These are phyloP conservation scores for Amanita bisporigera DNA, from an alignment of 1,284 basidiomycete species.

Conservation along the genomic window DNA sequence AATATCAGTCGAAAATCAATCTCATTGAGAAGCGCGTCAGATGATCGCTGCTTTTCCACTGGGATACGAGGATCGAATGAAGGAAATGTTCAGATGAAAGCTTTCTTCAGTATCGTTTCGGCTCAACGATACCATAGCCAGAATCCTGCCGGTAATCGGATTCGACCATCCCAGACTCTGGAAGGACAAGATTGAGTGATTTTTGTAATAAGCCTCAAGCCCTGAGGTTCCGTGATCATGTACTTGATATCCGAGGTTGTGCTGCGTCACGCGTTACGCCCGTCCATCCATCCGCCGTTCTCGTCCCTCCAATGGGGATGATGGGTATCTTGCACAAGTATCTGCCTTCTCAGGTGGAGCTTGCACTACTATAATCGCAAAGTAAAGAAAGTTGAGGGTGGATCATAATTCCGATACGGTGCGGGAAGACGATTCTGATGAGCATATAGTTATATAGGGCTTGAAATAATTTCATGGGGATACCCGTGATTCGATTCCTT, in stretches of 20 bases:
- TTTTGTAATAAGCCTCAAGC: no score
- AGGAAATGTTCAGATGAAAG: conserved; percentile 59
- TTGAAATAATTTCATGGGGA: no score
- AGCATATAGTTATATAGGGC: no score
- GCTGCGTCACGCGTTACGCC: background rate
- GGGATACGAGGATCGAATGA: conserved; percentile 68
- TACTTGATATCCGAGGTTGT: background rate
- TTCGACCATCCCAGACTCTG: no score
- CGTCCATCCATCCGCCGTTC: no score
- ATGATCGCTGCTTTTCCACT: conserved; percentile 67
- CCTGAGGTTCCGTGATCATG: background rate
- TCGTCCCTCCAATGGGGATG: background rate
- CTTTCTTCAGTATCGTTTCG: background rate
- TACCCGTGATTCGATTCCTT: no score
- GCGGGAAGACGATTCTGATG: no score
- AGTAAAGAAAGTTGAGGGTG: no score
- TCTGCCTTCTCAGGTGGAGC: background rate
- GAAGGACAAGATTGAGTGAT: no score
- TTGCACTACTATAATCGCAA: no score
- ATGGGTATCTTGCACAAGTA: conserved; percentile 1
- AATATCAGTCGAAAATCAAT: conserved; percentile 33
- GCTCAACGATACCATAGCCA: conserved; percentile 42
- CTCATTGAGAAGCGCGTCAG: conserved; percentile 69
- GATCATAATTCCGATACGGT: no score
- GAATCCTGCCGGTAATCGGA: no score